These are phyloP conservation scores for Alternaria triticimaculans DNA, from an alignment of 2,329 filamentous ascomycete species.

Conservation along the genomic window DNA sequence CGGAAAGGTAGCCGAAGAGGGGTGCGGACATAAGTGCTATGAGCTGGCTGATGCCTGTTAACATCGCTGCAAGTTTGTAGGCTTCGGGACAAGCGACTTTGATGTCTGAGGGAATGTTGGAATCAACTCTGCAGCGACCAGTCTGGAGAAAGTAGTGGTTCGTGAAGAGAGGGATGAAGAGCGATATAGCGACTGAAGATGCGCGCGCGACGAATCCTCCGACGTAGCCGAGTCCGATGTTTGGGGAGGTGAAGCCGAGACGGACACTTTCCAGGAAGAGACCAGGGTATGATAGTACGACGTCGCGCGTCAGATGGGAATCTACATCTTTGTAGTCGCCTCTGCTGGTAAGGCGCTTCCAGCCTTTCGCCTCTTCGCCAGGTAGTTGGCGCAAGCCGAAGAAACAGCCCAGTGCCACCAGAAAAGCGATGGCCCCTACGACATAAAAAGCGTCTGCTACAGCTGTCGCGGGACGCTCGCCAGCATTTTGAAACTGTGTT, in stretches of 20 bases:
- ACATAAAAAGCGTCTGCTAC: conserved; percentile 88
- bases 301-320: conserved; percentile 54
- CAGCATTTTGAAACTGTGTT: conserved; percentile 75
- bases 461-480: conserved; percentile 74
- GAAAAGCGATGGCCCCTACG: conserved; percentile 74
- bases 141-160: conserved; percentile 87
- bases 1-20: conserved; percentile 84
- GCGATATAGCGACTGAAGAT: conserved; percentile 90
- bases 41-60: conserved; percentile 89
- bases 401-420: conserved; percentile 77
- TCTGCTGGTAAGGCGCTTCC: conserved; percentile 53
- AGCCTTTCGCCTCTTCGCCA: conserved; percentile 81
- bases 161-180: conserved; percentile 92
- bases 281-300: conserved; percentile 62
- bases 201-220: conserved; percentile 95
- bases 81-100: conserved; percentile 85
- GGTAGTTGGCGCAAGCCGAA: conserved; percentile 72
- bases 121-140: conserved; percentile 72
- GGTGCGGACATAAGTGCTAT: conserved; percentile 85
- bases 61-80: conserved; percentile 83
- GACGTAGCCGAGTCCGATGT: conserved; percentile 86
- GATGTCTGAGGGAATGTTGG: conserved; percentile 63
- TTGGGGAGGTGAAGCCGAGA: conserved; percentile 75
- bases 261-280: conserved; percentile 52
- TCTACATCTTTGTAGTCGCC: conserved; percentile 30